Evolutionary conservation across 2,329 filamentous ascomycete genomes (phyloP).

Genomic region (Nemania sp.): DNA sequence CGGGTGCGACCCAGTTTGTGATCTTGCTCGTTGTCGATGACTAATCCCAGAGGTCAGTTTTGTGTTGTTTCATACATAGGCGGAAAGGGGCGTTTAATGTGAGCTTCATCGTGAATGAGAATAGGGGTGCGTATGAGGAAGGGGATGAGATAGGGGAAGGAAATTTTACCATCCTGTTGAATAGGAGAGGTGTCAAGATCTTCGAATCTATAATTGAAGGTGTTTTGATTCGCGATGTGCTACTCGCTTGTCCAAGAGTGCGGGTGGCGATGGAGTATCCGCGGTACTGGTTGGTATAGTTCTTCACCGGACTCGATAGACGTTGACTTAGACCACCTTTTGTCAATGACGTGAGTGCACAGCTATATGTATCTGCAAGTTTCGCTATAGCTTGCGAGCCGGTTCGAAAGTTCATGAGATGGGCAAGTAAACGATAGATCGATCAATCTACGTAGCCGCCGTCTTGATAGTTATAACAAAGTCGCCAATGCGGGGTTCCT

Average conservation of each 20-base stretch:
- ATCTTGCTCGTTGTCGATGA: slow-evolving; percentile 61
- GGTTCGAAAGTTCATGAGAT: slow-evolving; percentile 17
- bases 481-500: slow-evolving; percentile 24
- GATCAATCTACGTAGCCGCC: neutral
- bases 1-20: slow-evolving; percentile 84
- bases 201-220: neutral
- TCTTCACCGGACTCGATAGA: neutral
- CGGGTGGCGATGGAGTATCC: neutral
- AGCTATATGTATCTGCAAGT: slow-evolving; percentile 2
- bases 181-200: slow-evolving; percentile 1
- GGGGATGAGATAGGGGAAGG: neutral
- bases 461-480: neutral
- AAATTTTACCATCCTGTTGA: slow-evolving; percentile 46
- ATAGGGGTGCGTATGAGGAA: neutral
- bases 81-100: too few species aligned
- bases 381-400: slow-evolving; percentile 14
- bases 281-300: neutral
- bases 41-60: slow-evolving; percentile 32
- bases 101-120: neutral
- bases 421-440: neutral
- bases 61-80: neutral
- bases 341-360: neutral
- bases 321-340: neutral
- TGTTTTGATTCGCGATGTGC: neutral
- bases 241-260: neutral